These are phyloP conservation scores for Talaromyces pinophilus DNA, from an alignment of 2,329 filamentous ascomycete species.

Conservation along the genomic window DNA sequence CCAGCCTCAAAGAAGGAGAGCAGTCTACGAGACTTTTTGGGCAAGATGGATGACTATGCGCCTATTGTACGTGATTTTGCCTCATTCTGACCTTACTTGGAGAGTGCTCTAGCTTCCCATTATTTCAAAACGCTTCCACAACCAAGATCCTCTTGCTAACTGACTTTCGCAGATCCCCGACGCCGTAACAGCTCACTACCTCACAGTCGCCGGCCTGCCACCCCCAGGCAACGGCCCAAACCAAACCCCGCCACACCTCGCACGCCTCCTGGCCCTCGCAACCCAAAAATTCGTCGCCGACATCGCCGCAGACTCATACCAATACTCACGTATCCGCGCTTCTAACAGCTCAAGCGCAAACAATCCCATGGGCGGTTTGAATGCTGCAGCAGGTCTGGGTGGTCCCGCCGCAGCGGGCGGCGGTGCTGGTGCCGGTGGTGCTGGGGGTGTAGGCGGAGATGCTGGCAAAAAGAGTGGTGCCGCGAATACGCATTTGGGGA, in stretches of 20 bases:
- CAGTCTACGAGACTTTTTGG: conserved; percentile 85
- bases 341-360: conserved; percentile 83
- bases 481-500: conserved; percentile 62
- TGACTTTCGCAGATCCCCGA: conserved; percentile 75
- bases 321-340: conserved; percentile 94
- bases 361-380: conserved; percentile 86
- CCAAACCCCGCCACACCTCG: conserved; percentile 73
- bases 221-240: conserved; percentile 83
- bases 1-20: conserved; percentile 82
- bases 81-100: neutral
- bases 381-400: conserved; percentile 62
- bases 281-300: conserved; percentile 99
- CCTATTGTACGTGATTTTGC: conserved; percentile 72
- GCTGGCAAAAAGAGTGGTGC: conserved; percentile 51
- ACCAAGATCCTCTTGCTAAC: neutral
- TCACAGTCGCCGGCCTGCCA: conserved; percentile 91
- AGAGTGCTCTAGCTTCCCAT: neutral
- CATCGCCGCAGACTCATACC: conserved; percentile 94
- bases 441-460: conserved; percentile 45
- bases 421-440: conserved; percentile 48
- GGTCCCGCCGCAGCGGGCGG: conserved; percentile 55
- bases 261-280: conserved; percentile 91
- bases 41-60: conserved; percentile 97
- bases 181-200: conserved; percentile 96
- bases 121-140: neutral